Percentiles rank a stretch among this genome's conserved stretches.
Conservation (phyloP, 208 protist species). For the Crithidia thermophila region DNA sequence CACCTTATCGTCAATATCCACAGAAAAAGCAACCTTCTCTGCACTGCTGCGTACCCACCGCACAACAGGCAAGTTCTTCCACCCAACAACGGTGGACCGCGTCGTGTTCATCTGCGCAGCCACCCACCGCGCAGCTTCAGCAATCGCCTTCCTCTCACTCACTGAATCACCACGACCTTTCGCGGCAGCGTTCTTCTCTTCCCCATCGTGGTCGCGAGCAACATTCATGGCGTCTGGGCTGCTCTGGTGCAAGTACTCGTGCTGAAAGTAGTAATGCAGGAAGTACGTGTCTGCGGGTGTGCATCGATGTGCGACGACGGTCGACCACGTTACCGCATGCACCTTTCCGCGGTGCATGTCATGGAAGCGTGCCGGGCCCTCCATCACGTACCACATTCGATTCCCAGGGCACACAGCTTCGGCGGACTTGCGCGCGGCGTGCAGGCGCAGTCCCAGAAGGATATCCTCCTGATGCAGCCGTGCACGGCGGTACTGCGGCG, state of each 20-base stretch:
- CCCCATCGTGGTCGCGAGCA: no score
- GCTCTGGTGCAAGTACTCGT: neutral
- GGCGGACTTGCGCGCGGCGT: neutral
- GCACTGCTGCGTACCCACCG: neutral
- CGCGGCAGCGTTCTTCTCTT: neutral
- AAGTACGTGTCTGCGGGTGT: conserved; percentile 5
- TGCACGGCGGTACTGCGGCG: neutral
- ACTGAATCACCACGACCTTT: no score
- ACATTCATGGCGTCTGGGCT: no score
- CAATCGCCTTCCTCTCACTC: conserved; percentile 2
- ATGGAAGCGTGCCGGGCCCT: neutral
- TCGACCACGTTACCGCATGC: conserved; percentile 18
- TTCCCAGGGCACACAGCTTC: neutral
- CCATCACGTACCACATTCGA: neutral
- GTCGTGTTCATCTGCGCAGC: neutral
- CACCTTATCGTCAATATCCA: neutral
- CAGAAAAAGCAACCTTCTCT: neutral
- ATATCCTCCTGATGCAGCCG: conserved; percentile 9
- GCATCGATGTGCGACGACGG: conserved; percentile 15
- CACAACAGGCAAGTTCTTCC: neutral
- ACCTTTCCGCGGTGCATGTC: conserved; percentile 8
- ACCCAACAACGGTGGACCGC: neutral
- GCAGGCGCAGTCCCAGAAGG: neutral
- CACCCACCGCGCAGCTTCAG: neutral
- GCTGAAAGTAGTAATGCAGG: conserved; percentile 21